Base-by-base conservation (phyloP, 1,284 basidiomycete species). In the Leccinum ambiguum region DNA sequence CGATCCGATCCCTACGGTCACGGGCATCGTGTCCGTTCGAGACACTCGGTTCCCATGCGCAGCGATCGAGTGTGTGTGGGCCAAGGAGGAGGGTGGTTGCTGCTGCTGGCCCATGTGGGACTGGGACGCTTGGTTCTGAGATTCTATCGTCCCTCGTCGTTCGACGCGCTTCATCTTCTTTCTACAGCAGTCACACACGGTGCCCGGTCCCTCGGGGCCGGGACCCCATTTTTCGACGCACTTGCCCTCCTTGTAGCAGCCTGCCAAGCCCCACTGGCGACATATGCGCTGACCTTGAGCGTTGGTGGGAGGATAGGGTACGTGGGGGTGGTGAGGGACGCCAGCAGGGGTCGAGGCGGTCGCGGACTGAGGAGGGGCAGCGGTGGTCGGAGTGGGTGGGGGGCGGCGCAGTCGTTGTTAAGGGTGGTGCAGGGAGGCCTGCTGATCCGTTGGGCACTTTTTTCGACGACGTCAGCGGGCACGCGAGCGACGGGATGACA, bases 151-250 rank as follows among this genome's bases (percentile, higher is more conserved):
- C 6, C 89, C 89, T 10, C 90, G 80, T 16, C 89, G 81, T 74
- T 92, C 91, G 54, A 91, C 88, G 2, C 91, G 85, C 78, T 92
- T 92, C 91, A 92, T 92, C 77, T 93, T 92, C 77, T 93, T 93
- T 63, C 91, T 83, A 76, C 91, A 92, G 82, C 90, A 79, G 80
- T 93, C 91, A 72, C 91, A 93, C 0, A 93, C 91, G 0, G 91
- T 93, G 23, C 91, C 91, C 56, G 90, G 90, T 0, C 91, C 91
- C 76, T 89, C 84, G 60, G 91, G 91, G 2, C 91, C 91, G 14
- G 91, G 91, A 3, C 91, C 91, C 91, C 91, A 93, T 75, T 93
- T 93, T 73, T 93, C 91, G 57, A 93, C 89, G 72, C 91, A 93
- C 72, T 92, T 92, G 16, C 88, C 88, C 13, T 93, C 91, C 79